Evolutionary conservation across 2,329 filamentous ascomycete species (phyloP), one percentile per base, ranked within the genome.

Genomic region (Aspergillus quadrilineatus): DNA sequence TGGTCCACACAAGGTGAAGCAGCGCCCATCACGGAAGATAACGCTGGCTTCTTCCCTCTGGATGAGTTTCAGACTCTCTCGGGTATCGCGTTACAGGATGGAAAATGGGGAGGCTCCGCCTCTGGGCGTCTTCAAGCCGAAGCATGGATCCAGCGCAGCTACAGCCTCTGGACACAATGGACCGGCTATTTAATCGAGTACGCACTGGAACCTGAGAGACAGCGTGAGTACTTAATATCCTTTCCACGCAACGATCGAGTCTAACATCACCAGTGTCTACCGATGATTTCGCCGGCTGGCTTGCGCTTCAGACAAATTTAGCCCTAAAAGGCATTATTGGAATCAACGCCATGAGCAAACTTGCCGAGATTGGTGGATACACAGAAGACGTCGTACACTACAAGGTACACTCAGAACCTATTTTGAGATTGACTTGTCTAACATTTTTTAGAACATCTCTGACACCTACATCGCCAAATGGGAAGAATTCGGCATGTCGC

Each of bases 321-420:
- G 90, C 89, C 0, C 79, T 94, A 59, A 94, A 94, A 73, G 90
- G 90, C 43, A 92, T 93, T 63, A 85, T 94, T 55, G 90, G 89
- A 22, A 88, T 93, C 70, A 85, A 86, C 68, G 89, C 89, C 26
- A 92, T 92, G 86, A 85, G 85, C 62, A 83, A 87, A 62, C 81
- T 94, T 26, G 82, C 89, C 1, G 77, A 81, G 26, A 72, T 87
- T 3, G 82, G 86, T 9, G 85, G 83, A 41, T 79, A 88, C 46
- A 66, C 76, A 2, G 74, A 77, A 2, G 83, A 89, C 55, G 80
- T 46, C 26, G 75, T 81, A 43, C 79, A 84, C 59, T 92, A 85
- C 70, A 79, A 80, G 70, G 77, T 77, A 58, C 10, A 0, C 4
- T 7, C 26, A 7, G 7, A 3, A 14, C 15, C 12, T 30, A 26